A percentile compares a stretch with the other conserved stretches of the same genome.
phyloP scores from a whole-genome alignment of 176 grass and related monocot species.

The Phoenix dactylifera region DNA sequence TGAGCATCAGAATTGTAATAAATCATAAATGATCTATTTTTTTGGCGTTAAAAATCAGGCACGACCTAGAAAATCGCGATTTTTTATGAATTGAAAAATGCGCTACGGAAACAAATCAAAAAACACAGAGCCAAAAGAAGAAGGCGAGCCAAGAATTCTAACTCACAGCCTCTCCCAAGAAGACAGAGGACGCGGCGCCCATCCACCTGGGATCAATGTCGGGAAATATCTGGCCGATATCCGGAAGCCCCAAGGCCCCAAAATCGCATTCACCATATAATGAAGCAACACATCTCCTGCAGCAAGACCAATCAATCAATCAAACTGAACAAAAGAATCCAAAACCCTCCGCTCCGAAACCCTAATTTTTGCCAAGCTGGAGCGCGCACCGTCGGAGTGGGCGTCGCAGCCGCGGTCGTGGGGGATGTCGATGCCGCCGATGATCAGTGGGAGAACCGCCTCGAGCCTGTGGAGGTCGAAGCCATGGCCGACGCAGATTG shows the following conservation, averaged over 20 bases:
- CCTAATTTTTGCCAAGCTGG: no score
- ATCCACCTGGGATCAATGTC: constrained; percentile 85
- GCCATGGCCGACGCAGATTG: constrained; percentile 76
- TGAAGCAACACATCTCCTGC: constrained; percentile 94
- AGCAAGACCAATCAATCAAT: background rate
- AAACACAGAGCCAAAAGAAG: background rate
- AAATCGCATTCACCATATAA: constrained; percentile 93
- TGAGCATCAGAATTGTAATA: no score
- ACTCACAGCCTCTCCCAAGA: constrained; percentile 88
- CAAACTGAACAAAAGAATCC: background rate
- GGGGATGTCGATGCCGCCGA: constrained; percentile 81
- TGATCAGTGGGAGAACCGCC: constrained; percentile 83
- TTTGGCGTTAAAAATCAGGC: no score
- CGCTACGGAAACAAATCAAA: no score
- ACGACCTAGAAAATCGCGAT: no score
- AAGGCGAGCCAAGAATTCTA: background rate
- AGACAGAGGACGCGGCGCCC: constrained; percentile 70
- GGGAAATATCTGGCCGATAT: constrained; percentile 93
- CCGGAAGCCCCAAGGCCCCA: constrained; percentile 78
- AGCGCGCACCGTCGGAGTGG: constrained; percentile 70
- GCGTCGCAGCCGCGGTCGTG: constrained; percentile 91
- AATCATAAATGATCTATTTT: no score
- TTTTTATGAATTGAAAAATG: no score
- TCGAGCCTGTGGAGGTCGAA: constrained; percentile 98
- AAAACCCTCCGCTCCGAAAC: background rate